Evolutionary conservation across 768 basidiomycete genomes (phyloP).

Genomic region (Lentinula lateritia): DNA sequence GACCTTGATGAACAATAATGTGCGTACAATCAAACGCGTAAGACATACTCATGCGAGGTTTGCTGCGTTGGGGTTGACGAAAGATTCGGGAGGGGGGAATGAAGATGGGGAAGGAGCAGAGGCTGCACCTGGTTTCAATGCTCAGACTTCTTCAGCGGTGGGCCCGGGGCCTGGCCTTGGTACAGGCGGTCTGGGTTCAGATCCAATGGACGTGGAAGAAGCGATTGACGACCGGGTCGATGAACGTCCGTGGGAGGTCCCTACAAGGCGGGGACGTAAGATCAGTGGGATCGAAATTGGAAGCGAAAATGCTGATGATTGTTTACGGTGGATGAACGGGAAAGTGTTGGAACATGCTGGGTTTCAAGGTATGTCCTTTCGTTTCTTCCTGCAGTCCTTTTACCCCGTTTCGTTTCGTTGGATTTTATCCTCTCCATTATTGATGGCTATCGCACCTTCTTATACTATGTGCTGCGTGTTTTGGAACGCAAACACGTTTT

Average conservation of each 20-base stretch:
- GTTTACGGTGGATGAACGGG: slow-evolving; percentile 63
- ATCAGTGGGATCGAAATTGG: slow-evolving; percentile 49
- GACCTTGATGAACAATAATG: slow-evolving; percentile 70
- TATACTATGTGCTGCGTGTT: not conserved
- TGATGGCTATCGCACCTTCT: not conserved
- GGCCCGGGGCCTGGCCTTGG: slow-evolving; percentile 19
- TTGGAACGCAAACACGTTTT: not conserved
- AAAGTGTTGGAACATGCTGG: slow-evolving; percentile 88
- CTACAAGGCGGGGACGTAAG: slow-evolving; percentile 13
- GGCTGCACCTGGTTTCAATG: slow-evolving; percentile 5
- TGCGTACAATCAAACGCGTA: slow-evolving; percentile 68
- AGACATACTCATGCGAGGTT: slow-evolving; percentile 71
- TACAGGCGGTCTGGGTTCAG: slow-evolving; percentile 21
- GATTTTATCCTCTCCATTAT: not conserved
- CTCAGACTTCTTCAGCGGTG: slow-evolving; percentile 7
- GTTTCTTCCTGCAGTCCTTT: not conserved
- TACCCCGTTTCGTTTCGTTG: not conserved
- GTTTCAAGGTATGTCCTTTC: slow-evolving; percentile 69
- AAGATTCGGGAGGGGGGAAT: slow-evolving; percentile 26
- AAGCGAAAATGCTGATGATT: slow-evolving; percentile 53
- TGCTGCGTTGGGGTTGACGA: slow-evolving; percentile 43
- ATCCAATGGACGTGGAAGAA: slow-evolving; percentile 16
- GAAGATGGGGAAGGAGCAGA: slow-evolving; percentile 29
- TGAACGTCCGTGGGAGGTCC: slow-evolving; percentile 52
- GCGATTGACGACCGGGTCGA: slow-evolving; percentile 43